Evolutionary conservation across 352 stramenopile genomes (phyloP), one percentile per base, ranked within the genome.

Genomic region (Phytophthora ohioensis): DNA sequence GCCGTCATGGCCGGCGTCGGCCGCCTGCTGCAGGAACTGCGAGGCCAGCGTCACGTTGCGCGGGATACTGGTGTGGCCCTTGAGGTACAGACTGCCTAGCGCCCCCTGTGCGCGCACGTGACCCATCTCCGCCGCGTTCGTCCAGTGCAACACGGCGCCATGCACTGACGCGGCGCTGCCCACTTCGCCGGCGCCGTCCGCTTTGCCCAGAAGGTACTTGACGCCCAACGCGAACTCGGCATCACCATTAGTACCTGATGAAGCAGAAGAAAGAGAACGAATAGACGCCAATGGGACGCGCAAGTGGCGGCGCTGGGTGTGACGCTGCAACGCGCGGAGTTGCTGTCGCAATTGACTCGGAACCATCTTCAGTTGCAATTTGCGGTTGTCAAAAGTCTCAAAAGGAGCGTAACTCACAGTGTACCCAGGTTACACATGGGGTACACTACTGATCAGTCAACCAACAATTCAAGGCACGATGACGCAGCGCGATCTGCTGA

Each of bases 101-200:
- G 86, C 88, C 10, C 85, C 89, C 35, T 92, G 82, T 1, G 88
- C 88, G 48, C 90, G 90, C 6, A 84, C 65, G 63, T 93, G 83
- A n/a, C 86, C 88, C 45, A 76, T 58, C 60, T 91, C 81, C 32
- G 88, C 88, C 0, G 88, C 88, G 56, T 83, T 92, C 10, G 84
- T 93, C 88, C 88, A 95, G 71, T 93, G 85, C 15, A 92, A 63
- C 45, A 94, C 69, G 17, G 88, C 84, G 56, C 71, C 73, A 27
- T 90, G 73, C 32, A 91, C 71, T 6, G 75, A 78, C 51, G 69
- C 53, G 3, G 75, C 54, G 39, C 82, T 85, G 42, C 64, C 67
- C 43, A 73, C 64, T 52, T 75, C 51, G 2, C 53, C 49, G 1
- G 46, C 54, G 2, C 65, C 64, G 17, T 79, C 57, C 3, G 62